Conservation (phyloP, 2,329 filamentous ascomycete genomes). For the Thielaviopsis populi region DNA sequence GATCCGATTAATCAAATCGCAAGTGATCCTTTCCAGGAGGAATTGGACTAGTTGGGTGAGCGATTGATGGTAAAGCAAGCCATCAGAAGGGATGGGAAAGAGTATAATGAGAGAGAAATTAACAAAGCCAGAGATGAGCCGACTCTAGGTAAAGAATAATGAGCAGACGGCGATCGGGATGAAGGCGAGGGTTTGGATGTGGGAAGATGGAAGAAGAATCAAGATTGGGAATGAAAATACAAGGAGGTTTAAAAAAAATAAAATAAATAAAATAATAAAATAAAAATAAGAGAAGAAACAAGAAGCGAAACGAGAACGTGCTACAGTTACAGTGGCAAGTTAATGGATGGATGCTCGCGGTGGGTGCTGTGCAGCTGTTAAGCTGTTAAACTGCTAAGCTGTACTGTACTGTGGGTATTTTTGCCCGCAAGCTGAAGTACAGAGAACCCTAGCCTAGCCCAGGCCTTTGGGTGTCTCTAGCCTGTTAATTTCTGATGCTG, state of each 20-base stretch:
- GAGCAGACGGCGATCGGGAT: neutral
- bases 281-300: neutral
- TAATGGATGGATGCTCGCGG: too few species aligned
- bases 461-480: neutral
- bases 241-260: conserved; percentile 2
- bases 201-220: neutral
- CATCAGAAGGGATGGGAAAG: neutral
- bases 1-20: neutral
- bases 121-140: neutral
- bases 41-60: conserved; percentile 1
- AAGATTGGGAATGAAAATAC: neutral
- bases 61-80: neutral
- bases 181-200: neutral
- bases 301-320: neutral
- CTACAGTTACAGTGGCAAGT: neutral
- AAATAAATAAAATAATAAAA: neutral
- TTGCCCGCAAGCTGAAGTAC: neutral
- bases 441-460: too few species aligned
- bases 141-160: neutral
- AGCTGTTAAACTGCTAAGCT: neutral
- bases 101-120: neutral
- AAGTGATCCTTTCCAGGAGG: conserved; percentile 1
- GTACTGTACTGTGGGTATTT: neutral
- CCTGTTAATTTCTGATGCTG: neutral
- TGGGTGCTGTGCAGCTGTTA: neutral